Percentiles rank a stretch among this genome's conserved stretches.
Conservation (phyloP, 2,329 filamentous ascomycete species). For the Claviceps arundinis region DNA sequence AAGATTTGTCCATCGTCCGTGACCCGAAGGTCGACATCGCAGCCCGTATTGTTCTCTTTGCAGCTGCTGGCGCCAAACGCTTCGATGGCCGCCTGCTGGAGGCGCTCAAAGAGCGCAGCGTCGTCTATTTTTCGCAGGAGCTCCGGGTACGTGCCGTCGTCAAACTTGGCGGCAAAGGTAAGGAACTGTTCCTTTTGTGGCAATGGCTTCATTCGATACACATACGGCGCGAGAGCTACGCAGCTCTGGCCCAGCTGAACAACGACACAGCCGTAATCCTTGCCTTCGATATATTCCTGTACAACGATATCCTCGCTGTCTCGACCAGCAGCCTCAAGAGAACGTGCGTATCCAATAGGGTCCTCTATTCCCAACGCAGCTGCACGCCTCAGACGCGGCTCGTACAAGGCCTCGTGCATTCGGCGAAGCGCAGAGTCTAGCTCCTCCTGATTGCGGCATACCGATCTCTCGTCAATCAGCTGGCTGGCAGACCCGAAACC, state of each 20-base stretch:
- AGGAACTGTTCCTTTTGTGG: background rate
- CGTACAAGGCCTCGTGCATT: background rate
- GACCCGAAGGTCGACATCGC: background rate
- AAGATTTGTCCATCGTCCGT: background rate
- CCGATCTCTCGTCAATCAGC: background rate
- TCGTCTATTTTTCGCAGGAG: background rate
- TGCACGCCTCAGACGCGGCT: background rate
- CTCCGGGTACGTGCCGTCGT: background rate
- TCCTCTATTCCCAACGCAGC: background rate
- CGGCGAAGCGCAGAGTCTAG: background rate
- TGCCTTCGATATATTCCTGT: slow-evolving; percentile 1
- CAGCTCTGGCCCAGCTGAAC: background rate
- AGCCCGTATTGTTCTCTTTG: background rate
- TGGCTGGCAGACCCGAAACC: background rate
- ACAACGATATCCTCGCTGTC: slow-evolving; percentile 1
- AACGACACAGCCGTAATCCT: background rate
- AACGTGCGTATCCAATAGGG: background rate
- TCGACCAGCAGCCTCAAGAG: background rate
- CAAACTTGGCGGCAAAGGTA: slow-evolving; percentile 1
- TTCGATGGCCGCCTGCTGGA: background rate
- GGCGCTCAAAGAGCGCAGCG: background rate
- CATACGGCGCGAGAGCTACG: background rate
- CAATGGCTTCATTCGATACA: background rate
- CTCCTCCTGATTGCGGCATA: background rate
- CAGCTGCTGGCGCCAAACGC: background rate